These are phyloP conservation scores for Thelonectria blattea DNA, from an alignment of 2,329 filamentous ascomycete species.

Conservation along the genomic window DNA sequence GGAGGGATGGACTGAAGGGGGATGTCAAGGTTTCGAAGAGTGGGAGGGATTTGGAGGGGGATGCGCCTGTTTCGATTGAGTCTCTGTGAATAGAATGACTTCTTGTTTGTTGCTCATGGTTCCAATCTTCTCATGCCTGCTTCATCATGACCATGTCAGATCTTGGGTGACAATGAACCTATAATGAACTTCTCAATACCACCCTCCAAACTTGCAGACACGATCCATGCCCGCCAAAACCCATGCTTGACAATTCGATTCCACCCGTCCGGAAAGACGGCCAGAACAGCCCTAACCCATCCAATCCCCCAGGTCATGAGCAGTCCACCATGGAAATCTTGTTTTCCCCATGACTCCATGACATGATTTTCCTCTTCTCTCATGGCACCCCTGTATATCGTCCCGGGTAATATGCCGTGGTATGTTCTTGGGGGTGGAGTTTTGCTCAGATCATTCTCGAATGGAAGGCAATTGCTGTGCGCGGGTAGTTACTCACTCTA, in stretches of 20 bases:
- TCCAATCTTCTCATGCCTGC: too few species aligned
- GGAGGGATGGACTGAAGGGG: slow-evolving; percentile 49
- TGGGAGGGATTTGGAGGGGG: slow-evolving; percentile 36
- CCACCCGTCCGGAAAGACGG: neutral
- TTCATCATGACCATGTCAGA: neutral
- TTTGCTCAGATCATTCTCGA: neutral
- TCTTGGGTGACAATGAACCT: too few species aligned
- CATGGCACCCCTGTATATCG: neutral
- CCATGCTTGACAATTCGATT: neutral
- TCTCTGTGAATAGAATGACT: slow-evolving; percentile 21
- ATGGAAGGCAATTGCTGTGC: neutral
- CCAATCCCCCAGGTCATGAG: neutral
- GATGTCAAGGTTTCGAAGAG: slow-evolving; percentile 33
- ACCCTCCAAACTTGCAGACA: too few species aligned
- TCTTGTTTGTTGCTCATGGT: neutral
- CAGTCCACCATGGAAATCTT: neutral
- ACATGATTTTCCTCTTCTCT: neutral
- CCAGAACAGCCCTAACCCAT: neutral
- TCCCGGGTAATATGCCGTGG: neutral
- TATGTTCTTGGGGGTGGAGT: neutral
- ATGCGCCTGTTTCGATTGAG: slow-evolving; percentile 37
- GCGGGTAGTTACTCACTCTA: neutral
- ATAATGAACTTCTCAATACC: too few species aligned
- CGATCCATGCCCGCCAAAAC: neutral
- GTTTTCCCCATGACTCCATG: neutral